Base-by-base conservation (phyloP, 306 rosid species). In the Vigna trinervia region DNA sequence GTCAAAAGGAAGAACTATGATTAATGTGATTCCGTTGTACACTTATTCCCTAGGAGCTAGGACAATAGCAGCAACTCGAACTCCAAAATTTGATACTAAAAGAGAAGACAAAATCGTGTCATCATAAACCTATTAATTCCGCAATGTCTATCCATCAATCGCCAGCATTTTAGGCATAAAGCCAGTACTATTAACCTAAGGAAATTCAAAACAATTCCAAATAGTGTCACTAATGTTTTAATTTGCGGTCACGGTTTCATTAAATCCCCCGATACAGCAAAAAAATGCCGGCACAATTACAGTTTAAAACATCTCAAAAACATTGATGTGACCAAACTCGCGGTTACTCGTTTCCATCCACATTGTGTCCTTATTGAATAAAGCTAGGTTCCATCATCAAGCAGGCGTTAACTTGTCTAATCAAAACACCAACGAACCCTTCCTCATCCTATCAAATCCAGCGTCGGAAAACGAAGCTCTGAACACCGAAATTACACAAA, bases 111-210 rank as follows among this genome's bases (percentile, higher is more conserved):
- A 7, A 56, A 12, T 13, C 41, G 22, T 26, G 70, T 11, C 23
- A 62, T 50, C 9, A 4, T 30, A 34, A 62, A 12, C 64, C 17
- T 63, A 54, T 52, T 51, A 64, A 76, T 65, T 67, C 23, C 56
- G 13, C 59, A 67, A 23, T 57, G 43, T 45, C 39, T 63, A 77
- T 57, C 51, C 69, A 77, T 57, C 60, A 60, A 78, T 56, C 61
- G 19, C 48, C 19, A 32, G 23, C 41, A 59, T 28, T 64, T 43
- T 12, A 28, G 69, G 12, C 75, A 56, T 10, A 43, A 12, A 57
- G 36, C 0, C 39, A 12, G 8, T 45, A 15, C 60, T 28, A 53
- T 54, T n/a, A 77, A 66, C 68, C 32, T 15, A 56, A n/a, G 39
- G 45, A 32, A 74, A 57, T 53, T 68, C 26, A 1, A 69, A 46